Conservation (phyloP, 1,284 basidiomycete genomes). For the Apiotrichum gamsii region DNA sequence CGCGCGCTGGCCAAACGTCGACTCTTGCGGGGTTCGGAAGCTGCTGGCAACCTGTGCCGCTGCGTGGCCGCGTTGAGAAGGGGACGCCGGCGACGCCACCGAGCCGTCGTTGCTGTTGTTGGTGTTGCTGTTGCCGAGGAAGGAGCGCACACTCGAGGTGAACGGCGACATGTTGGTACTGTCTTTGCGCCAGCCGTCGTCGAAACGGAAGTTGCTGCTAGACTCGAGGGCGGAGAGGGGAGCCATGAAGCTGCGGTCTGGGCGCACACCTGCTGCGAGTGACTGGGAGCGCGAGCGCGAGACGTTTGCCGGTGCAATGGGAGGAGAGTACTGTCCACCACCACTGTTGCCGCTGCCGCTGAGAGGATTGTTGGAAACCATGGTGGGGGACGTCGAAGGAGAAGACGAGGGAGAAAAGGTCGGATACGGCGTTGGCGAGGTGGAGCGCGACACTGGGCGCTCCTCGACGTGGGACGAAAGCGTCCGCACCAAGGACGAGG, state of each 20-base stretch:
- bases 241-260: constrained; percentile 30
- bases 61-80: constrained; percentile 1
- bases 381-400: constrained; percentile 28
- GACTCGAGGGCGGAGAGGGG: constrained; percentile 31
- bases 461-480: constrained; percentile 44
- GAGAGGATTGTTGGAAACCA: no score
- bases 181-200: constrained; percentile 29
- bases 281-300: constrained; percentile 42
- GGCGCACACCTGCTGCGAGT: constrained; percentile 36
- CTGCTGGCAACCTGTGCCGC: constrained; percentile 5
- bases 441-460: constrained; percentile 28
- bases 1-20: constrained; percentile 20
- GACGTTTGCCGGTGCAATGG: constrained; percentile 33
- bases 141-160: constrained; percentile 23
- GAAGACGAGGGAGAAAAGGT: constrained; percentile 43
- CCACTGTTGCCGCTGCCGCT: not conserved
- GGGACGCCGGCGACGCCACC: not conserved
- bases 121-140: constrained; percentile 12
- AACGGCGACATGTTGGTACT: constrained; percentile 43
- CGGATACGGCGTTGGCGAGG: constrained; percentile 35
- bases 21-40: constrained; percentile 24
- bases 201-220: constrained; percentile 12
- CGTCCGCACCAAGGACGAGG: constrained; percentile 28
- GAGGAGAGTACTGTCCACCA: constrained; percentile 33
- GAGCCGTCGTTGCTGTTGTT: not conserved